A percentile compares a stretch with the other conserved stretches of the same genome.
Evolutionary conservation across 805 yeast genomes (phyloP).

Genomic region (Kazachstania viticola): DNA sequence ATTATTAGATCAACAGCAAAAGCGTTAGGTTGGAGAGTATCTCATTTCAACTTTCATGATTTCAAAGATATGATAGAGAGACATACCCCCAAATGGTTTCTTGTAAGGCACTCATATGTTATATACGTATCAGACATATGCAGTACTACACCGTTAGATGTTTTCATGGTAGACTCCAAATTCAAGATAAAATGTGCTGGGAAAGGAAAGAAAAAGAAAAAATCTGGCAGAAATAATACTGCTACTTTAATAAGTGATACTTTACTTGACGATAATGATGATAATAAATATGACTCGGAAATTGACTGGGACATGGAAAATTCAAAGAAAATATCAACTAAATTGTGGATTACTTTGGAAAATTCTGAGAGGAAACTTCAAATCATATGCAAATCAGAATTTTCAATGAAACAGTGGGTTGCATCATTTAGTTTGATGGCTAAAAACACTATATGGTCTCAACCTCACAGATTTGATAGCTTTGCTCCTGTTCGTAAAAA

Average conservation of each 20-base stretch:
- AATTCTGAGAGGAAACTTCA: constrained; percentile 72
- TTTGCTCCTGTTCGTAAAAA: constrained; percentile 86
- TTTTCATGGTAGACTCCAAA: constrained; percentile 73
- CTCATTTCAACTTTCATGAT: constrained; percentile 72
- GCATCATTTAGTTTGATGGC: constrained; percentile 62
- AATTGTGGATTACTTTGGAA: constrained; percentile 46
- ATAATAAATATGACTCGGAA: constrained; percentile 8
- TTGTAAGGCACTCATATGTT: constrained; percentile 74
- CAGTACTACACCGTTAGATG: constrained; percentile 83
- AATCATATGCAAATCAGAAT: constrained; percentile 54
- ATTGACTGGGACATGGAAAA: constrained; percentile 11
- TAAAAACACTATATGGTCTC: constrained; percentile 58
- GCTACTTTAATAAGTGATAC: constrained; percentile 4
- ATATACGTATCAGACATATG: constrained; percentile 77
- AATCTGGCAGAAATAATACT: constrained; percentile 17
- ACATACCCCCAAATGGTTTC: constrained; percentile 86
- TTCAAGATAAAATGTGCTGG: constrained; percentile 48
- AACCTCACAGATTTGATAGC: constrained; percentile 65
- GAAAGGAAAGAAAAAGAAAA: constrained; percentile 19
- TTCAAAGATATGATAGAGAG: constrained; percentile 79
- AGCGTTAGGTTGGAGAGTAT: constrained; percentile 92
- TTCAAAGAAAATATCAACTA: constrained; percentile 37
- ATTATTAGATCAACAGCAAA: constrained; percentile 73
- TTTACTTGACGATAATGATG: constrained; percentile 1
- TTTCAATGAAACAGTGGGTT: constrained; percentile 62